These are phyloP conservation scores for Candida verbasci DNA, from an alignment of 805 yeast genomes.

Conservation along the genomic window DNA sequence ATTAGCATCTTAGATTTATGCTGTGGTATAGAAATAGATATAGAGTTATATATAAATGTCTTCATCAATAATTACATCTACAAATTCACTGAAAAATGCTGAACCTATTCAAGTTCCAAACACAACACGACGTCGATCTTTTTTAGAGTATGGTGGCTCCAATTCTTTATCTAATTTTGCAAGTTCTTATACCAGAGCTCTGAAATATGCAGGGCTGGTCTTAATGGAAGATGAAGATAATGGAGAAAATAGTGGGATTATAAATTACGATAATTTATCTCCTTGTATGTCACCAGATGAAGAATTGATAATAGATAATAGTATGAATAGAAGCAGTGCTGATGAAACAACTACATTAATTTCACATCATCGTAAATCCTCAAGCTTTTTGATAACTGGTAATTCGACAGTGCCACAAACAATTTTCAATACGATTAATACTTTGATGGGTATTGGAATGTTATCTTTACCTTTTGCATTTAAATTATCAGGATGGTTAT, in stretches of 20 bases:
- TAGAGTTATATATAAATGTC: no score
- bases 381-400: constrained; percentile 13
- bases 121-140: constrained; percentile 19
- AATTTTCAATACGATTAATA: constrained; percentile 64
- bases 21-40: no score
- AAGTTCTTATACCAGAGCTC: constrained; percentile 36
- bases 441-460: constrained; percentile 71
- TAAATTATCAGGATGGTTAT: constrained; percentile 62
- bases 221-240: constrained; percentile 12
- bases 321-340: background rate
- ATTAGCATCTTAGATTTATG: background rate
- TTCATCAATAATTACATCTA: background rate
- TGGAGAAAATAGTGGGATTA: no score
- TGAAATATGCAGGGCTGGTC: constrained; percentile 20
- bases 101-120: background rate
- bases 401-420: constrained; percentile 65
- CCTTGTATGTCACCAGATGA: constrained; percentile 8
- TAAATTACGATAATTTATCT: constrained; percentile 13
- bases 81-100: background rate
- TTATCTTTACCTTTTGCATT: constrained; percentile 70
- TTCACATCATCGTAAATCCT: constrained; percentile 5
- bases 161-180: constrained; percentile 39
- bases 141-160: constrained; percentile 30
- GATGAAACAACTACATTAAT: constrained; percentile 12
- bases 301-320: constrained; percentile 11